Evolutionary conservation across 202 grass and related monocot genomes (phyloP).

Genomic region (Carex arenaria): DNA sequence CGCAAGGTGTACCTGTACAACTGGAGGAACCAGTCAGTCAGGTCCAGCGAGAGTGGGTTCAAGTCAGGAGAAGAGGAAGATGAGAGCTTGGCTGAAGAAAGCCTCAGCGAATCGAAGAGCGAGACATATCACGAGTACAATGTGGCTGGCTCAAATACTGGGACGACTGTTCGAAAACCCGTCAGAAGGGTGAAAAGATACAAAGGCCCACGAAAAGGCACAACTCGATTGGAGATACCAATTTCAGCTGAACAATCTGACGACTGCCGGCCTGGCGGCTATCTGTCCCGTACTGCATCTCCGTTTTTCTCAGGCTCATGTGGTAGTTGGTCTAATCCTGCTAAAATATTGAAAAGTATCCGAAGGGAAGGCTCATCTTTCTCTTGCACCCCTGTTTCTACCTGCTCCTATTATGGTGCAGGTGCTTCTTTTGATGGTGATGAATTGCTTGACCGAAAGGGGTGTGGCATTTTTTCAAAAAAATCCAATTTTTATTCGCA

Average conservation of each 20-base stretch:
- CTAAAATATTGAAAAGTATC: conserved; percentile 57
- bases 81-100: conserved; percentile 38
- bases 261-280: conserved; percentile 38
- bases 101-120: conserved; percentile 65
- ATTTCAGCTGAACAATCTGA: conserved; percentile 77
- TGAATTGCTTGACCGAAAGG: conserved; percentile 48
- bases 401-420: conserved; percentile 72
- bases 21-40: conserved; percentile 81
- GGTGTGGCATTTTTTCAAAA: conserved; percentile 85
- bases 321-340: conserved; percentile 72
- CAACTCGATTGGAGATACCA: conserved; percentile 56
- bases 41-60: conserved; percentile 64
- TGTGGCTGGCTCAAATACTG: conserved; percentile 50
- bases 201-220: conserved; percentile 48
- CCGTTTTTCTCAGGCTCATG: conserved; percentile 78
- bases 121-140: conserved; percentile 67
- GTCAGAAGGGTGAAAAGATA: conserved; percentile 70
- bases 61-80: conserved; percentile 45
- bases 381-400: conserved; percentile 82
- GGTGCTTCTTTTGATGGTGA: conserved; percentile 88
- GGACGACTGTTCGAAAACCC: conserved; percentile 56
- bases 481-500: conserved; percentile 42
- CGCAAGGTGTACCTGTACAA: conserved; percentile 90
- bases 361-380: conserved; percentile 77
- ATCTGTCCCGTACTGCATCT: conserved; percentile 59